Percentiles rank a stretch among this genome's conserved stretches.
phyloP scores from a whole-genome alignment of 495 filamentous ascomycete genomes.

The Penicillium angulare region DNA sequence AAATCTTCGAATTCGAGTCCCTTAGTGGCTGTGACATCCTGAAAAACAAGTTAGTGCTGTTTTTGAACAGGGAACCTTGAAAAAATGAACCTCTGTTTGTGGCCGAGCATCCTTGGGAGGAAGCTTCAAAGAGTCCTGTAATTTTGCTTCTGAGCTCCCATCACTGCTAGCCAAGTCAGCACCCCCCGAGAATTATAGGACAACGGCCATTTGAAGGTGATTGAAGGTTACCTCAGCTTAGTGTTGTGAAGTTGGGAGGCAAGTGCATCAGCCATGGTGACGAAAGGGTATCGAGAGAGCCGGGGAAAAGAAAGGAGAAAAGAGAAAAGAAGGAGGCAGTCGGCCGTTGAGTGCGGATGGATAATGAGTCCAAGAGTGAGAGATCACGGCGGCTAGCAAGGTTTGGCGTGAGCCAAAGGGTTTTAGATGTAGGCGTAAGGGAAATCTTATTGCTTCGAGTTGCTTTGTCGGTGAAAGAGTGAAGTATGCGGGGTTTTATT shows the following conservation, averaged over 20 bases:
- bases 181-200: neutral
- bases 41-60: constrained; percentile 19
- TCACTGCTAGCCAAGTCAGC: constrained; percentile 42
- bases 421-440: neutral
- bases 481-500: neutral
- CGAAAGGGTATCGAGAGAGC: constrained; percentile 5
- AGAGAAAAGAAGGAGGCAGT: neutral
- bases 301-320: neutral
- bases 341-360: neutral
- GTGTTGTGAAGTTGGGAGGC: constrained; percentile 69
- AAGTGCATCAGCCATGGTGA: constrained; percentile 58
- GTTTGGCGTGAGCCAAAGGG: neutral
- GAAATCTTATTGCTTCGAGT: neutral
- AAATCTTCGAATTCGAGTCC: constrained; percentile 98
- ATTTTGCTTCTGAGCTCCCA: constrained; percentile 58
- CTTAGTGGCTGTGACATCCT: constrained; percentile 98
- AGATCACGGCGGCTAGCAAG: neutral
- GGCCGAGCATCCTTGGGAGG: constrained; percentile 81
- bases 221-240: constrained; percentile 58
- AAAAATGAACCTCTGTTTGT: constrained; percentile 80
- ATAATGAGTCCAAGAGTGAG: neutral
- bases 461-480: neutral
- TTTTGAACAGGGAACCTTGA: neutral
- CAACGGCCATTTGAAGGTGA: neutral
- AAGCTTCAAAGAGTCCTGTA: constrained; percentile 75